Evolutionary conservation across 73 alveolate genomes (phyloP), one percentile per base, ranked within the genome.

Genomic region (Blepharisma japonicum): DNA sequence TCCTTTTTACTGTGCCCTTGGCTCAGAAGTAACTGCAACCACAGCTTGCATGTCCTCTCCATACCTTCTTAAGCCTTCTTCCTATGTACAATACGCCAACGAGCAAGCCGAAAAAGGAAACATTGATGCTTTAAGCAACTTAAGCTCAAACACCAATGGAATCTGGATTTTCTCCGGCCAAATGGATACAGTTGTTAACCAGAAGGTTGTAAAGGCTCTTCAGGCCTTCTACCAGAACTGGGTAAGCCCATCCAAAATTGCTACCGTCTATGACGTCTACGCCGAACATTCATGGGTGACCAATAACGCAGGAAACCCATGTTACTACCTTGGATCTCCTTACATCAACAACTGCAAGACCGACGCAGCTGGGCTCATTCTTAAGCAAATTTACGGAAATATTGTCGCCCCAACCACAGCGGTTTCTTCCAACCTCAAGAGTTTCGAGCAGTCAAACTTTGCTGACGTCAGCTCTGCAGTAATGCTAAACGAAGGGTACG

Each of bases 1-100:
- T 50, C 93, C 93, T 21, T 86, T 49, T 51, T 71, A 83, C 82
- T 86, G 93, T 42, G 87, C 93, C 46, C 77, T 68, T 49, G 89
- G 83, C 38, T 32, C 55, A 25, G 23, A 55, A 47, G 66, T 50
- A 7, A 38, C 38, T 21, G 83, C 86, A 6, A 1, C 71, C 18
- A 79, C 83, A 6, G 68, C 67, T n/a, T 79, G 86, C 77, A 79
- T 79, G 86, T 38, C 68, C 6, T 45, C 71, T 20, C 86, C 86
- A 11, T 4, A 46, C 18, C 61, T 79, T 14, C 11, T 79, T 46
- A 68, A 68, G 14, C 7, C 18, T 32, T 77, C n/a, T 39, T 32
- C 7, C 14, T 18, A 61, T 11, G 46, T 67, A 20, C 21, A 39
- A 32, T 6, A 79, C 38, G 56, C 86, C 45, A n/a, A 79, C 42